Evolutionary conservation across 805 yeast genomes (phyloP), one percentile per base, ranked within the genome.

Genomic region (Candida endomychidarum): DNA sequence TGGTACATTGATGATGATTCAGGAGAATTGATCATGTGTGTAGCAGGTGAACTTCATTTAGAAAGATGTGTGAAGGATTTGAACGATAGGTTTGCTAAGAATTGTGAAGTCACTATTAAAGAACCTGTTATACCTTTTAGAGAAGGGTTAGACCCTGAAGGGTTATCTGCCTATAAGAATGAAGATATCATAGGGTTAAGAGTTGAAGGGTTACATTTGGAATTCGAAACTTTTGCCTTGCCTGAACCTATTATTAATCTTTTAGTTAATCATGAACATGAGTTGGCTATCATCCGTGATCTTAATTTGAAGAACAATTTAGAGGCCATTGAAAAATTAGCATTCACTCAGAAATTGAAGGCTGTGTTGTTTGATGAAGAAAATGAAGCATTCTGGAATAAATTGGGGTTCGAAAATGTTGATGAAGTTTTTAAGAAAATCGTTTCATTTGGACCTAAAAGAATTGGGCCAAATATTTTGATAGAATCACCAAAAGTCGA

Each of bases 31-130:
- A 89, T 93, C 48, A 69, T 93, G 51, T 87, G 95, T 32, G 90
- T 96, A 8, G 96, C 99, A 8, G 99, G 99, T 36, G 99, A 93
- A 61, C 70, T 93, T 47, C 99, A 93, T 67, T 70, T 93, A 29
- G 99, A 93, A 56, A 77, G 99, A 56, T 93, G 99, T 61, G 61
- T 93, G 49, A 89, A 88, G 54, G 99, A 93, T 63, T 66, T 93
- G 54, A 80, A 77, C 40, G 96, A 87, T 53, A 72, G 98, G 50
- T 93, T 89, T 73, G 97, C 98, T 0, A 65, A 62, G 38, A 89
- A 90, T 9, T 78, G 89, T 50, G 96, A 88, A 37, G 81, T 93
- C 8, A 78, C 84, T 3, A 78, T 82, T 22, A 91, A 96, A 19
- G 86, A 87, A 53, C 98, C 99, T 0, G 91, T 86, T 16, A 95